These are phyloP conservation scores for Ganoderma lucidum DNA, from an alignment of 1,284 basidiomycete species.

Conservation along the genomic window DNA sequence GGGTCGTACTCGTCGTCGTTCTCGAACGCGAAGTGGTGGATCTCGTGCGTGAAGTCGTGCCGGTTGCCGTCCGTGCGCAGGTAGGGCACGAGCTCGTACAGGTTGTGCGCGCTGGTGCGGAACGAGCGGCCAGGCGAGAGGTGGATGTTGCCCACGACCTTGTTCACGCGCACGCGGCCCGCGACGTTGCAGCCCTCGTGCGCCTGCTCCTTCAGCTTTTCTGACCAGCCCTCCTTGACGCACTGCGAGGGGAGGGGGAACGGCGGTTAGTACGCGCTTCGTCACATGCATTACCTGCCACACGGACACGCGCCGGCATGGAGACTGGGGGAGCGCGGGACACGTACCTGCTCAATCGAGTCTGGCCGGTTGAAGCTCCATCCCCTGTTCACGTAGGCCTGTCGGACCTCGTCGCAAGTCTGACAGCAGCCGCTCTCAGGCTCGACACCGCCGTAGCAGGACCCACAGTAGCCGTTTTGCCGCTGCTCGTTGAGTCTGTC, in stretches of 20 bases:
- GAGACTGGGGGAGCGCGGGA: not conserved
- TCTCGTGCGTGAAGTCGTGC: slow-evolving; percentile 94
- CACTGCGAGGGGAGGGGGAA: slow-evolving; percentile 63
- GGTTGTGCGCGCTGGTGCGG: slow-evolving; percentile 84
- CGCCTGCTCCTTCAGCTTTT: slow-evolving; percentile 92
- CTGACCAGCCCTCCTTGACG: slow-evolving; percentile 93
- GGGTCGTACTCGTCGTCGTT: slow-evolving; percentile 83
- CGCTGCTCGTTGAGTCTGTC: slow-evolving; percentile 78
- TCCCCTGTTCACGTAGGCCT: slow-evolving; percentile 90
- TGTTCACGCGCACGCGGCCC: slow-evolving; percentile 94
- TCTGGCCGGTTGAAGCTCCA: slow-evolving; percentile 97
- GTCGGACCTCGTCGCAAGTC: slow-evolving; percentile 94
- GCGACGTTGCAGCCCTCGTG: slow-evolving; percentile 95
- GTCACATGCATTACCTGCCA: not conserved
- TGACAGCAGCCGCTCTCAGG: slow-evolving; percentile 93
- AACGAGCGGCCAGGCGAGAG: slow-evolving; percentile 93
- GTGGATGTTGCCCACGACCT: slow-evolving; percentile 93
- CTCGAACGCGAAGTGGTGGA: slow-evolving; percentile 86
- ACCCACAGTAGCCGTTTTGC: slow-evolving; percentile 86
- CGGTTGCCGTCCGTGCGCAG: slow-evolving; percentile 86
- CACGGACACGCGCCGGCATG: not conserved
- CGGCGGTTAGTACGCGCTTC: not conserved
- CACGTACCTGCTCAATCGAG: slow-evolving; percentile 87
- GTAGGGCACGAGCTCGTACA: slow-evolving; percentile 97
- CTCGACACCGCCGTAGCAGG: slow-evolving; percentile 92